Conservation (phyloP, 441 rosid genomes). For the Geranium incanum region DNA sequence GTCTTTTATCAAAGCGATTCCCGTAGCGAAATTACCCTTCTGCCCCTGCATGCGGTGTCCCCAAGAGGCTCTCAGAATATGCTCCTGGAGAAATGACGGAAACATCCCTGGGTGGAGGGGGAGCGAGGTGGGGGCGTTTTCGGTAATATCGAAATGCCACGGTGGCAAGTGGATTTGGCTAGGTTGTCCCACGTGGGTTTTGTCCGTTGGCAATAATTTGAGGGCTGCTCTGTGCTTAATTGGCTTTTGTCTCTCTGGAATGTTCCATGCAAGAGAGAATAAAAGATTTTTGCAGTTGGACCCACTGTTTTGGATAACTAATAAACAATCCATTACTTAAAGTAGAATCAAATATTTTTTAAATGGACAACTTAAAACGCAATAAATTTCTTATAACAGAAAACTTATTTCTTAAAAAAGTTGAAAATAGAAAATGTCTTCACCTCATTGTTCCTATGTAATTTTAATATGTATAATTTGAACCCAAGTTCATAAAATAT, state of each 20-base stretch:
- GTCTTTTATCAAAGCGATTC: conserved; percentile 11
- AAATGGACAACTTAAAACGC: too few relatives aligned
- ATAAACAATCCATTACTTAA: too few relatives aligned
- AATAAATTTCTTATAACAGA: too few relatives aligned
- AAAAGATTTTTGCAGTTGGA: background rate
- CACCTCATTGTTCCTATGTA: too few relatives aligned
- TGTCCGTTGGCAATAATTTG: conserved; percentile 3
- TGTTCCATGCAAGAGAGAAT: background rate
- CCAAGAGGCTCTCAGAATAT: conserved; percentile 26
- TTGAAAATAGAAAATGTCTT: too few relatives aligned
- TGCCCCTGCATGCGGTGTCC: conserved; percentile 20
- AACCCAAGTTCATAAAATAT: too few relatives aligned
- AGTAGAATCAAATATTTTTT: too few relatives aligned
- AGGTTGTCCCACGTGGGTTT: conserved; percentile 5
- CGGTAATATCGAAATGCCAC: conserved; percentile 28
- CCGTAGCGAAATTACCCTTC: conserved; percentile 20
- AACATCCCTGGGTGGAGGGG: conserved; percentile 21
- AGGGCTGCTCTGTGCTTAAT: background rate
- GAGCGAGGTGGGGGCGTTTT: background rate
- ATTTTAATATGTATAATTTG: too few relatives aligned
- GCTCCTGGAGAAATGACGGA: conserved; percentile 15
- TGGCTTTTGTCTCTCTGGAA: background rate
- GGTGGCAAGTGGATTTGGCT: conserved; percentile 22
- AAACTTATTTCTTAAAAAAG: too few relatives aligned
- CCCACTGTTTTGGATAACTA: too few relatives aligned